A percentile compares a stretch with the other conserved stretches of the same genome.
These are phyloP conservation scores for Pleurotus tuoliensis DNA, from an alignment of 768 basidiomycete genomes.

Conservation along the genomic window DNA sequence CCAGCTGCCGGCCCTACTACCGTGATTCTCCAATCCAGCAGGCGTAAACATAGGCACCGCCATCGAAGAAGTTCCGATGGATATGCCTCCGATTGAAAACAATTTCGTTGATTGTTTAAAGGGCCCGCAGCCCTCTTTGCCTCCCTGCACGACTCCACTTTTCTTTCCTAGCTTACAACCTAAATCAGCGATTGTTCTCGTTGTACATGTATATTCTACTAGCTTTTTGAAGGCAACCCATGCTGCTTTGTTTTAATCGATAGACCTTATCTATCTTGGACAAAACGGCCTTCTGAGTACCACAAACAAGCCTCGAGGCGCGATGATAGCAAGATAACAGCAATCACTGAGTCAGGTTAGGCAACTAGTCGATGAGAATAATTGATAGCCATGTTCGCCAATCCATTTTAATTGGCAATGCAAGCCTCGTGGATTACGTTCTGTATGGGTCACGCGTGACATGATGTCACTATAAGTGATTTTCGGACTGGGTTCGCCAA, in stretches of 20 bases:
- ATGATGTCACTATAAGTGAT: slow-evolving; percentile 4
- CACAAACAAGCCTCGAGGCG: background rate
- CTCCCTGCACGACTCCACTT: no score
- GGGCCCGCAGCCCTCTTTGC: no score
- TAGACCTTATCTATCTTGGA: no score
- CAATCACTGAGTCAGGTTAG: background rate
- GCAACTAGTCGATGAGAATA: background rate
- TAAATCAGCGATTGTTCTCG: no score
- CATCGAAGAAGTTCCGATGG: slow-evolving; percentile 5
- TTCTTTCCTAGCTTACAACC: no score
- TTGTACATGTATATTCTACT: no score
- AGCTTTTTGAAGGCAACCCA: no score
- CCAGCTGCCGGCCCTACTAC: background rate
- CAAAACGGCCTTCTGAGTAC: no score
- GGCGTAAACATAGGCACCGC: slow-evolving; percentile 8
- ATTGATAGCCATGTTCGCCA: background rate
- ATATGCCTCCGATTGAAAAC: slow-evolving; percentile 3
- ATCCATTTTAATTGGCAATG: background rate
- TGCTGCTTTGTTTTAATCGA: no score
- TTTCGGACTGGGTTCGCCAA: slow-evolving; percentile 3
- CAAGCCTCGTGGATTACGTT: slow-evolving; percentile 5
- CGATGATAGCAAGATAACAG: background rate
- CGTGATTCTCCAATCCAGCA: slow-evolving; percentile 1
- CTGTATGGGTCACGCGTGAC: slow-evolving; percentile 3
- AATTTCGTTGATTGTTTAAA: no score